A percentile compares a stretch with the other conserved stretches of the same genome.
phyloP scores from a whole-genome alignment of 371 early-diverging fungal genomes.

The Nematocida minor region DNA sequence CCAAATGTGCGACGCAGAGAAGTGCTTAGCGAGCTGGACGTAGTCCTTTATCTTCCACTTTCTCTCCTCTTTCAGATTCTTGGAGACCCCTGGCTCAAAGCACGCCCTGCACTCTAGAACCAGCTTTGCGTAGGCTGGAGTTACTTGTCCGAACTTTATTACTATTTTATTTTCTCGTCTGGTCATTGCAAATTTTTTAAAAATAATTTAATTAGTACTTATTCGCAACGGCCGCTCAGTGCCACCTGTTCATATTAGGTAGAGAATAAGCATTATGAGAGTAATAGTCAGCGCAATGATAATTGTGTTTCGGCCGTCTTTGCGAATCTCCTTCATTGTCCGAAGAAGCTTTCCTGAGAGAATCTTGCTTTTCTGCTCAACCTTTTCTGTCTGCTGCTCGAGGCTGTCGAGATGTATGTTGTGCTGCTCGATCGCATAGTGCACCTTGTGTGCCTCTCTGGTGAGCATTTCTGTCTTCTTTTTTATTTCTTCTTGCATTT shows the following conservation, averaged over 20 bases:
- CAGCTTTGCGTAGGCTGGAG: slow-evolving; percentile 36
- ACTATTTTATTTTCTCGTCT: slow-evolving; percentile 42
- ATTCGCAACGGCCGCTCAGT: neutral
- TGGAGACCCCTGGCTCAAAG: slow-evolving; percentile 42
- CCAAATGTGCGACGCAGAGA: slow-evolving; percentile 39
- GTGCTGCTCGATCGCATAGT: slow-evolving; percentile 33
- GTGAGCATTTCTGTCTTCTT: slow-evolving; percentile 25
- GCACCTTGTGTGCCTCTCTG: slow-evolving; percentile 26
- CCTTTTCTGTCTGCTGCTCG: slow-evolving; percentile 42
- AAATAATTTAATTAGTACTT: neutral
- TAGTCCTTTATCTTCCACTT: slow-evolving; percentile 46
- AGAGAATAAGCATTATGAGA: slow-evolving; percentile 11
- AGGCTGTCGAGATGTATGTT: slow-evolving; percentile 28
- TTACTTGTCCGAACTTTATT: slow-evolving; percentile 43
- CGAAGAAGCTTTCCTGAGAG: slow-evolving; percentile 37
- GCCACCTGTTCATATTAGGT: slow-evolving; percentile 1
- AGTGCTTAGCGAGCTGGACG: slow-evolving; percentile 37
- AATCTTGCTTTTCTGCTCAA: slow-evolving; percentile 18
- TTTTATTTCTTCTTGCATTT: slow-evolving; percentile 39
- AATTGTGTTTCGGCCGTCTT: slow-evolving; percentile 47
- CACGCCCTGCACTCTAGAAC: slow-evolving; percentile 21
- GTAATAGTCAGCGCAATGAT: slow-evolving; percentile 22
- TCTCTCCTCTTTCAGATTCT: slow-evolving; percentile 36
- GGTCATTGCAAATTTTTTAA: slow-evolving; percentile 28
- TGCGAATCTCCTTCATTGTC: slow-evolving; percentile 14